Evolutionary conservation across 2,329 filamentous ascomycete genomes (phyloP).

Genomic region (Colletotrichum eleusines): DNA sequence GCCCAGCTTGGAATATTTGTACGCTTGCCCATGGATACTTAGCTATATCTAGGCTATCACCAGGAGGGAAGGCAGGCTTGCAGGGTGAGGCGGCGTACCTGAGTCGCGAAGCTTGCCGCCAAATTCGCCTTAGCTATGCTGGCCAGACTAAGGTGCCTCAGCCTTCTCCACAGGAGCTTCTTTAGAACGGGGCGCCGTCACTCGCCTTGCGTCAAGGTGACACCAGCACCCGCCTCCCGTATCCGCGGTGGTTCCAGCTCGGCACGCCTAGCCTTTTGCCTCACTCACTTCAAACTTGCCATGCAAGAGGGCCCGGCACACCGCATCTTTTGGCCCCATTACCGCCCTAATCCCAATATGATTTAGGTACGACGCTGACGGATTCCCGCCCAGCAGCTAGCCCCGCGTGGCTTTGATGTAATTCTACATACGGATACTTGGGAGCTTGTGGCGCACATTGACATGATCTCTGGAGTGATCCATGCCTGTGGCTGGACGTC

Average conservation of each 20-base stretch:
- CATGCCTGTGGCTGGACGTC: constrained; percentile 33
- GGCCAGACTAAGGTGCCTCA: constrained; percentile 2
- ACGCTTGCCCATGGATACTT: neutral
- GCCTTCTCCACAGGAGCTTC: constrained; percentile 33
- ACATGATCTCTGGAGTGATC: constrained; percentile 26
- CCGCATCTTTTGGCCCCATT: constrained; percentile 11
- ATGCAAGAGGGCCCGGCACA: constrained; percentile 29
- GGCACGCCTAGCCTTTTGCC: constrained; percentile 27
- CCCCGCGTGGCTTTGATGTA: constrained; percentile 16
- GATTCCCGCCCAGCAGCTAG: constrained; percentile 30
- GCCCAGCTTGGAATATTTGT: neutral
- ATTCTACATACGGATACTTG: neutral
- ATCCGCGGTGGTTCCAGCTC: constrained; percentile 16
- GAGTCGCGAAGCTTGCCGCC: constrained; percentile 27
- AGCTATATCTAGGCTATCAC: too few relatives aligned
- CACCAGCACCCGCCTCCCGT: constrained; percentile 36
- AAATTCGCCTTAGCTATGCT: constrained; percentile 7
- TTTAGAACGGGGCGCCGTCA: constrained; percentile 27
- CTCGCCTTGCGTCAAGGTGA: constrained; percentile 27
- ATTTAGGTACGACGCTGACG: constrained; percentile 19
- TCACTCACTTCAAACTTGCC: neutral
- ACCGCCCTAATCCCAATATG: constrained; percentile 25
- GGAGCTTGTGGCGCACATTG: constrained; percentile 25
- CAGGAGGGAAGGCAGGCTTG: neutral
- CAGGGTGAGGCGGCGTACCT: constrained; percentile 16